Percentiles rank a stretch among this genome's conserved stretches.
Conservation (phyloP, 2,329 filamentous ascomycete genomes). For the Trichoderma guizhouense region DNA sequence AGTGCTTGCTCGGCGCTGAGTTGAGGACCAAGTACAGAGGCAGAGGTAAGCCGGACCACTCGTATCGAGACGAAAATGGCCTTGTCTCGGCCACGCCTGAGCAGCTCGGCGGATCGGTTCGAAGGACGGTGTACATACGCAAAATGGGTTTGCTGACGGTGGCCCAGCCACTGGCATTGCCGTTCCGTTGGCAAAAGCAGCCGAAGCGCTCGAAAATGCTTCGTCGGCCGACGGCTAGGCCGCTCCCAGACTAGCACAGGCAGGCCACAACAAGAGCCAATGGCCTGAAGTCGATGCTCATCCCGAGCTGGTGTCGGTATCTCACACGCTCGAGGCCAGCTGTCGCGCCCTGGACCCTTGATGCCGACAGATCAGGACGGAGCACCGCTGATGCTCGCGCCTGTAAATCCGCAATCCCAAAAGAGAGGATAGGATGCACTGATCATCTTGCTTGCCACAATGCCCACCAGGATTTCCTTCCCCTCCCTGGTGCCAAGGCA, state of each 20-base stretch:
- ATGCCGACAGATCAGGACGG: background rate
- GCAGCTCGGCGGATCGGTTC: background rate
- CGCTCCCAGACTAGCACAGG: constrained; percentile 3
- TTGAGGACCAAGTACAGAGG: background rate
- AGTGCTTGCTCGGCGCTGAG: background rate
- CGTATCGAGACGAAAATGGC: background rate
- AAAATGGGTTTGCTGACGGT: constrained; percentile 15
- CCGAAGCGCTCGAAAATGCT: constrained; percentile 1
- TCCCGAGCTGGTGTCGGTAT: constrained; percentile 8
- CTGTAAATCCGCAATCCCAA: background rate
- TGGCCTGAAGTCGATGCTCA: background rate
- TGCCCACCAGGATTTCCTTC: background rate
- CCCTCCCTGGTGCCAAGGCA: constrained; percentile 8
- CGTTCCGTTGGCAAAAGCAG: constrained; percentile 3
- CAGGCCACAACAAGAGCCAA: background rate
- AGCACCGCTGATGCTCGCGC: background rate
- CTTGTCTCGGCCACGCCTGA: constrained; percentile 9
- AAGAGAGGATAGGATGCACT: background rate
- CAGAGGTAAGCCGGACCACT: background rate
- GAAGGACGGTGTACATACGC: background rate
- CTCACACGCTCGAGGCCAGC: background rate
- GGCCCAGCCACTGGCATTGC: constrained; percentile 15
- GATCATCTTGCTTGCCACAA: background rate
- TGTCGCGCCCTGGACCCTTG: constrained; percentile 1
- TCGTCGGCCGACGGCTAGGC: constrained; percentile 15